Evolutionary conservation across 2,329 filamentous ascomycete species (phyloP), one percentile per base, ranked within the genome.

Genomic region (Colletotrichum viniferum): DNA sequence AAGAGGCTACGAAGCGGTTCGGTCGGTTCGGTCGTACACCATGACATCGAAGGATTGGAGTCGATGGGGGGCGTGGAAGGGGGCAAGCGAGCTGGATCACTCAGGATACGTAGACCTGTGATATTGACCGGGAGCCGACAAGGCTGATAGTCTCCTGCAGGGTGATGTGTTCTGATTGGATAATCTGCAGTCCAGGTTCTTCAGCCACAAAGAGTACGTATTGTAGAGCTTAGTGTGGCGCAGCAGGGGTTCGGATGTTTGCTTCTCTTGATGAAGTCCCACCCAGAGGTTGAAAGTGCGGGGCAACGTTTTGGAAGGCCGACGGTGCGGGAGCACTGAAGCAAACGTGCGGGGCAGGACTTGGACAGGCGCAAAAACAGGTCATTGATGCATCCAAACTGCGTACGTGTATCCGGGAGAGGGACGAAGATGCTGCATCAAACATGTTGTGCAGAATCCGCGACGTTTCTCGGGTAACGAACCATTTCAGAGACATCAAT

Each of bases 1-100:
- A 32, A 34, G 24, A 66, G 74, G 77, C 78, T 77, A 73, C 63
- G 32, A 68, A 56, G 78, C 76, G 30, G 21, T 76, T 14, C 60
- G 63, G 12, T 56, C 24, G 43, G 32, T 48, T 9, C 12, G 52
- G 14, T 32, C 28, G 26, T 34, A 55, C 43, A 76, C 69, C 70
- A 73, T 76, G 58, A 58, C 70, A 73, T 69, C 58, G 48, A 38
- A 28, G 21, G 18, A 28, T 38, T 32, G 21, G 13, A 21, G 58
- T 52, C 13, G 28, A 16, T 26, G 16, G 60, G 34, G 43, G 43
- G 9, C 21, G 38, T 62, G 38, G 55, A 64, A 48, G 14, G 24
- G 24, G 18, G 24, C 10, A 38, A 28, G 21, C 21, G n/a, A 66
- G 30, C 63, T 69, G 69, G 48, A 43, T 69, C 36, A 58, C 16